Conservation (phyloP, 1,284 basidiomycete species). For the Pseudozyma sp. region DNA sequence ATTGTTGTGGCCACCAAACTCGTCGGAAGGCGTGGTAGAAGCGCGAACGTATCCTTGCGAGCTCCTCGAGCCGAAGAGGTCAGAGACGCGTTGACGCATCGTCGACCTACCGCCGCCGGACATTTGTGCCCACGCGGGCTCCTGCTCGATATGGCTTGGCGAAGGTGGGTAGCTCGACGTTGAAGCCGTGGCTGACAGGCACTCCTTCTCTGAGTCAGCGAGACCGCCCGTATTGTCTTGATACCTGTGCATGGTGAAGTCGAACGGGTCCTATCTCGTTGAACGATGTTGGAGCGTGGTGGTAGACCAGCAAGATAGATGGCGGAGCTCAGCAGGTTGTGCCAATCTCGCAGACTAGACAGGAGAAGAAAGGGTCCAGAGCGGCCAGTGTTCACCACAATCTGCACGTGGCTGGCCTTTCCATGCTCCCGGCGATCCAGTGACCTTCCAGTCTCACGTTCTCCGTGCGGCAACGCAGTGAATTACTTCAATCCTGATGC, state of each 20-base stretch:
- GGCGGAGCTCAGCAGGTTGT: too few relatives aligned
- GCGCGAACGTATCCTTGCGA: slow-evolving; percentile 10
- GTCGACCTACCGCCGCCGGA: background rate
- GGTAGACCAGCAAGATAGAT: too few relatives aligned
- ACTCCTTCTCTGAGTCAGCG: background rate
- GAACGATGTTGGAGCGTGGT: too few relatives aligned
- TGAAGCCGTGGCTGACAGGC: background rate
- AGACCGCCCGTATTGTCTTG: background rate
- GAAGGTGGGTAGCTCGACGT: slow-evolving; percentile 25
- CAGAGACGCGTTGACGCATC: slow-evolving; percentile 13
- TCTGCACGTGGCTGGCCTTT: too few relatives aligned
- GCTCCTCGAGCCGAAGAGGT: slow-evolving; percentile 6
- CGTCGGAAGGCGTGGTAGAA: background rate
- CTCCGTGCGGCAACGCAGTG: too few relatives aligned
- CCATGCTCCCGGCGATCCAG: too few relatives aligned
- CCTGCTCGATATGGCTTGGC: slow-evolving; percentile 8
- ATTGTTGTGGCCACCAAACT: background rate
- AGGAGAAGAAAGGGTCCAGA: too few relatives aligned
- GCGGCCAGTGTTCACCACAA: too few relatives aligned
- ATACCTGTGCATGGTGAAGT: slow-evolving; percentile 1
- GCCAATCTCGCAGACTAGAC: too few relatives aligned
- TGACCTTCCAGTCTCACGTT: too few relatives aligned
- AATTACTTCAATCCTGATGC: too few relatives aligned
- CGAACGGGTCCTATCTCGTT: background rate
- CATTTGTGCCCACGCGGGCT: slow-evolving; percentile 15